Percentiles rank a stretch among this genome's conserved stretches.
Evolutionary conservation across 176 grass and related monocot genomes (phyloP).

Genomic region (Triticum timopheevii): DNA sequence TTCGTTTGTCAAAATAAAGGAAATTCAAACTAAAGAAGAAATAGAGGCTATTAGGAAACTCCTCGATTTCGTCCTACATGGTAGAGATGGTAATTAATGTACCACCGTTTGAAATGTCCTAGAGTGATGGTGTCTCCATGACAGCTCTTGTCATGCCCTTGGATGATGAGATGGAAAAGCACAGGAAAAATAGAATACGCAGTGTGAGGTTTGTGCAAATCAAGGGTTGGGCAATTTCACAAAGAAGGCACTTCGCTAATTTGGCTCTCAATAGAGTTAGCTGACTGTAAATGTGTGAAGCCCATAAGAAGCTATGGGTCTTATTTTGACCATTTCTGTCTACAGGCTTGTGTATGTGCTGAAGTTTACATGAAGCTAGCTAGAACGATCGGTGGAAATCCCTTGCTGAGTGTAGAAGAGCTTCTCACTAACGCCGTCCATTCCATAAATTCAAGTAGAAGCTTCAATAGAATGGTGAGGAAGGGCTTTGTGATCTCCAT

Average conservation of each 20-base stretch:
- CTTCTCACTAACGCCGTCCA: slow-evolving; percentile 65
- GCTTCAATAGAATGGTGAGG: slow-evolving; percentile 47
- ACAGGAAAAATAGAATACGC: slow-evolving; percentile 59
- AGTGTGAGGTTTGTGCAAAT: slow-evolving; percentile 88
- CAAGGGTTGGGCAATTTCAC: slow-evolving; percentile 60
- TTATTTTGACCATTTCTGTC: slow-evolving; percentile 65
- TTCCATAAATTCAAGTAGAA: slow-evolving; percentile 58
- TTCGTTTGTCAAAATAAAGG: slow-evolving; percentile 50
- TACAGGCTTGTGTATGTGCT: slow-evolving; percentile 78
- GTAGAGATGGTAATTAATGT: slow-evolving; percentile 63
- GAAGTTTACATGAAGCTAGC: slow-evolving; percentile 81
- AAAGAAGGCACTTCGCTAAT: slow-evolving; percentile 75
- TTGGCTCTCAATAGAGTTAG: slow-evolving; percentile 88
- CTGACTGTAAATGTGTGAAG: slow-evolving; percentile 85
- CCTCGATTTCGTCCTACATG: slow-evolving; percentile 73
- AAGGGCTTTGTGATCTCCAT: slow-evolving; percentile 79
- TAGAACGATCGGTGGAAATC: slow-evolving; percentile 66
- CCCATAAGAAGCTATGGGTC: slow-evolving; percentile 66
- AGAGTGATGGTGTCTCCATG: slow-evolving; percentile 70
- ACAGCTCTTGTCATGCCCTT: slow-evolving; percentile 52
- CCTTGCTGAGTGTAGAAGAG: slow-evolving; percentile 62
- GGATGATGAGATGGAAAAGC: slow-evolving; percentile 75
- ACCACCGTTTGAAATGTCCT: slow-evolving; percentile 90
- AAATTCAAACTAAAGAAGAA: slow-evolving; percentile 59
- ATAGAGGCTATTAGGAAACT: slow-evolving; percentile 68